Conservation (phyloP, 768 basidiomycete genomes). For the Rhodocollybia butyracea region DNA sequence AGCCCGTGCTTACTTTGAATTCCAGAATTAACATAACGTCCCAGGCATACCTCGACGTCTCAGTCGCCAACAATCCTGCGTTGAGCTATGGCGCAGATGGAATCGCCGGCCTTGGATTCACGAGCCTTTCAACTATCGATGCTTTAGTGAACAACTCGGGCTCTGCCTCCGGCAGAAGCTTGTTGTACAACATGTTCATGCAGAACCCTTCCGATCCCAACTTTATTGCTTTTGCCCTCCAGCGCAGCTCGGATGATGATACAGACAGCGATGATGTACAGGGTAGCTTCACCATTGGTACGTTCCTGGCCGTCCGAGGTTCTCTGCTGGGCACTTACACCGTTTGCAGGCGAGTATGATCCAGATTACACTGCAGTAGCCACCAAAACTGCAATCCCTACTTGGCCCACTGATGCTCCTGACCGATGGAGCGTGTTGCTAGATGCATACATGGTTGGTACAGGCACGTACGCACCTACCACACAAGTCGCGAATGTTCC, state of each 20-base stretch:
- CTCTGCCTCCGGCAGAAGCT: conserved; percentile 57
- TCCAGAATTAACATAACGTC: conserved; percentile 56
- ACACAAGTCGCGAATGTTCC: conserved; percentile 58
- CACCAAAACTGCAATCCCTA: conserved; percentile 59
- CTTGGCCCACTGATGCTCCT: conserved; percentile 66
- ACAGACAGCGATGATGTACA: conserved; percentile 57
- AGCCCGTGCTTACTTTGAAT: conserved; percentile 2
- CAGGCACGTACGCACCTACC: conserved; percentile 46
- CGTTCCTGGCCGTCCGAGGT: conserved; percentile 11
- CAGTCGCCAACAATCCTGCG: conserved; percentile 66
- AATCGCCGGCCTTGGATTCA: conserved; percentile 76
- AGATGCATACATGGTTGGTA: conserved; percentile 66
- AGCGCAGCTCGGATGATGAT: conserved; percentile 49
- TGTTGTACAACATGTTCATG: conserved; percentile 75
- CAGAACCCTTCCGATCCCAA: conserved; percentile 71
- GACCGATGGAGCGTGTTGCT: conserved; percentile 75
- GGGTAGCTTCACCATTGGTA: conserved; percentile 74
- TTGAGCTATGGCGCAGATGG: conserved; percentile 69
- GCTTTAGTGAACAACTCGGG: conserved; percentile 53
- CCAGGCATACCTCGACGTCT: conserved; percentile 72
- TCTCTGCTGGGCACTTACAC: not conserved
- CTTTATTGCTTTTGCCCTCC: conserved; percentile 75
- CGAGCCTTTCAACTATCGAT: conserved; percentile 72
- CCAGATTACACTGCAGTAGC: conserved; percentile 57
- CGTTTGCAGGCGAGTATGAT: conserved; percentile 60